phyloP scores from a whole-genome alignment of 306 rosid genomes.

The Echinosophora koreensis region DNA sequence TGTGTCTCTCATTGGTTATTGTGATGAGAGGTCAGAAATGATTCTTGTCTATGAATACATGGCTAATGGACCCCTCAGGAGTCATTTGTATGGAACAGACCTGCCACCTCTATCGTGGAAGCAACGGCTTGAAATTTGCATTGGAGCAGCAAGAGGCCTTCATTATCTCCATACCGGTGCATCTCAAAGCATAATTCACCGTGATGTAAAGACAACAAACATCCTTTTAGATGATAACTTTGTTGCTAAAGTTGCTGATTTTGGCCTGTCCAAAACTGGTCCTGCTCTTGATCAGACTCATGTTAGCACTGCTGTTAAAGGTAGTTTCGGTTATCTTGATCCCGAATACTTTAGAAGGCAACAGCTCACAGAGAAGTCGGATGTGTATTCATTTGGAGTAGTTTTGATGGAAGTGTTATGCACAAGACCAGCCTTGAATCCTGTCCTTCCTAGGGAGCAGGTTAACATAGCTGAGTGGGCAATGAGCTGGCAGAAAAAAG shows the following conservation, averaged over 20 bases:
- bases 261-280: conserved; percentile 95
- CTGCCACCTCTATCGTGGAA: conserved; percentile 87
- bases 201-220: conserved; percentile 97
- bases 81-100: conserved; percentile 93
- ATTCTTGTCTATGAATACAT: conserved; percentile 94
- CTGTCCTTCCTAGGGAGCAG: conserved; percentile 95
- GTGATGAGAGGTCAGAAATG: conserved; percentile 97
- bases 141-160: conserved; percentile 97
- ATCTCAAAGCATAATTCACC: conserved; percentile 90
- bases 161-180: conserved; percentile 98
- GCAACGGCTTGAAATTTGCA: conserved; percentile 93
- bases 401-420: conserved; percentile 97
- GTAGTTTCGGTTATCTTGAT: conserved; percentile 97
- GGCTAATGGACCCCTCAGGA: conserved; percentile 97
- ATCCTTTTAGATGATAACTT: conserved; percentile 92
- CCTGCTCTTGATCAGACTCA: conserved; percentile 98
- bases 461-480: conserved; percentile 99
- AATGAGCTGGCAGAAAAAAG: conserved; percentile 95
- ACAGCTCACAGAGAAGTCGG: conserved; percentile 98
- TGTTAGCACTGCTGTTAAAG: conserved; percentile 97
- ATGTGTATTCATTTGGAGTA: conserved; percentile 96
- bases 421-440: conserved; percentile 96
- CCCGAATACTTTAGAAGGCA: conserved; percentile 97
- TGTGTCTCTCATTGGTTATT: conserved; percentile 95
- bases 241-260: conserved; percentile 97